Conservation (phyloP, 2,329 filamentous ascomycete genomes). For the Polytolypa hystricis region DNA sequence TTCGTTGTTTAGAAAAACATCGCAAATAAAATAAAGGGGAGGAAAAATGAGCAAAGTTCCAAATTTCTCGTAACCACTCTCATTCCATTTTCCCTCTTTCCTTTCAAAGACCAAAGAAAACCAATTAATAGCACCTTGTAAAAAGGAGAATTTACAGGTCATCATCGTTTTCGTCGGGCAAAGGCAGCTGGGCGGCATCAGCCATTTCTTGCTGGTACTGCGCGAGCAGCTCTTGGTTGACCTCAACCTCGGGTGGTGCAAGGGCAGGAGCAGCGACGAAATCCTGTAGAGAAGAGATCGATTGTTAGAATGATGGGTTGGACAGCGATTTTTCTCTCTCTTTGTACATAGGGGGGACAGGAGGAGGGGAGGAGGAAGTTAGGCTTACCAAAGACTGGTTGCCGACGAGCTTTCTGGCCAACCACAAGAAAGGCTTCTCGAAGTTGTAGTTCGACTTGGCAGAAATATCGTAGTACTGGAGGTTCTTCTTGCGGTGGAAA, state of each 20-base stretch:
- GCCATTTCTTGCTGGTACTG: constrained; percentile 85
- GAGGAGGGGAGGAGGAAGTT: constrained; percentile 13
- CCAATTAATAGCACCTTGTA: too few species aligned
- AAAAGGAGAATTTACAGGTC: too few species aligned
- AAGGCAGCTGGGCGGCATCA: constrained; percentile 65
- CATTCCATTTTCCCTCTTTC: too few species aligned
- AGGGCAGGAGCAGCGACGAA: constrained; percentile 93
- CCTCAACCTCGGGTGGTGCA: constrained; percentile 80
- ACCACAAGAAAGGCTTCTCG: constrained; percentile 96
- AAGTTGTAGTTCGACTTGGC: constrained; percentile 98
- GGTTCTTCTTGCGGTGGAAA: constrained; percentile 99
- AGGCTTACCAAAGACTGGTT: constrained; percentile 68
- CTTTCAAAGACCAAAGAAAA: too few species aligned
- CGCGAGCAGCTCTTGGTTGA: constrained; percentile 71
- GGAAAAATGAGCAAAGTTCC: too few species aligned
- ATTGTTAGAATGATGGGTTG: constrained; percentile 4
- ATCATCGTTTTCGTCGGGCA: constrained; percentile 89
- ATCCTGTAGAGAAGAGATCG: constrained; percentile 48
- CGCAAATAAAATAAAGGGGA: too few species aligned
- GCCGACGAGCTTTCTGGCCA: constrained; percentile 94
- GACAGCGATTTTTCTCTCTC: too few species aligned
- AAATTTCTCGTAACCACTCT: too few species aligned
- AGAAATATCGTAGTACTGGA: constrained; percentile 99
- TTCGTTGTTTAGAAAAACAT: too few species aligned
- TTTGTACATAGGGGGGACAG: too few species aligned